Base-by-base conservation (phyloP, 2,329 filamentous ascomycete genomes). In the Zarea fungicola region DNA sequence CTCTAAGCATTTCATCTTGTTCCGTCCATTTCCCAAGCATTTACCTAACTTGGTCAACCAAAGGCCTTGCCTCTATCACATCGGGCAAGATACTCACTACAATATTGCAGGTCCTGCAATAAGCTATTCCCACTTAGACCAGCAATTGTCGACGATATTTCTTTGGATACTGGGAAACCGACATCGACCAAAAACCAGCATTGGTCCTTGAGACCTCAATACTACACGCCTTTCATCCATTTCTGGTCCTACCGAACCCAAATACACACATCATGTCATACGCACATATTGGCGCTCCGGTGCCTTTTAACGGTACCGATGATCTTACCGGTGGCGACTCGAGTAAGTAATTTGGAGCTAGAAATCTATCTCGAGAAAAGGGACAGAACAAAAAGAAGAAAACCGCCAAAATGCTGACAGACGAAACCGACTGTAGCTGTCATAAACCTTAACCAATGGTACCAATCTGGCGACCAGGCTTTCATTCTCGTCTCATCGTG, bases 371-470 rank as follows among this genome's bases (percentile, higher is more conserved):
- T 29, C 9, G n/a, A 5, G 2, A 16, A 29, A 28, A 19, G 11
- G 23, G 4, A 26, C 18, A 32, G n/a, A n/a, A n/a, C n/a, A n/a
- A n/a, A n/a, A n/a, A n/a, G n/a, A n/a, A n/a, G n/a, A n/a, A n/a
- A n/a, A n/a, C n/a, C n/a, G n/a, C n/a, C n/a, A n/a, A 4, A 8
- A 13, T 6, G 14, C 34, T 37, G 13, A 45, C 25, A 46, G 43
- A 32, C 34, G 32, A 46, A 2, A 46, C 43, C n/a, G n/a, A n/a
- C n/a, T n/a, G n/a, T n/a, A 96, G 91, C 77, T 59, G 80, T 74
- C 64, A 84, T 89, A 63, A 96, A 97, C 72, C 70, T 96, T 65
- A 97, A 97, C 77, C 89, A 95, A 81, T 95, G 90, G 89, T 97
- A 86, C 71, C 79, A 88, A 58, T 76, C 89, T 6, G 93, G 93